Evolutionary conservation across 2,329 filamentous ascomycete species (phyloP).

Genomic region (Nothophoma quercina): DNA sequence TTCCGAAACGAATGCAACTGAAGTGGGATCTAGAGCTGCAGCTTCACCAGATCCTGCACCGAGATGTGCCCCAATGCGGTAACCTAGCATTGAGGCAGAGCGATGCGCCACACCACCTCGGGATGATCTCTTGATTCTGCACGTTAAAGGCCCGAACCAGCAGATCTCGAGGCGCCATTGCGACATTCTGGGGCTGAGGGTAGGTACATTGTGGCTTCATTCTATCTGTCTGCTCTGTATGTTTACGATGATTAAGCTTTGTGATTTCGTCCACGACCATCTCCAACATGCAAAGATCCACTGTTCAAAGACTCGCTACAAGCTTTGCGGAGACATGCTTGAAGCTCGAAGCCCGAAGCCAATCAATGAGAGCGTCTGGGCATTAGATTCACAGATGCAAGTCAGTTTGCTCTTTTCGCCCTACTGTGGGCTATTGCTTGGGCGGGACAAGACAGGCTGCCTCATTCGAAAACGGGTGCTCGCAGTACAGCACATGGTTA

Average conservation of each 20-base stretch:
- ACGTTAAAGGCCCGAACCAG: background rate
- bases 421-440: too few species aligned
- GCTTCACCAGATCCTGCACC: background rate
- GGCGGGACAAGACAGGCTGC: too few species aligned
- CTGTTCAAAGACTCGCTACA: too few species aligned
- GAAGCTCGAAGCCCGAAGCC: too few species aligned
- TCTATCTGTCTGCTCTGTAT: too few species aligned
- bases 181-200: constrained; percentile 11
- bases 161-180: constrained; percentile 4
- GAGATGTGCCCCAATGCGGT: background rate
- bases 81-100: background rate
- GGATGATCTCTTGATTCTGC: constrained; percentile 3
- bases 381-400: too few species aligned
- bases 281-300: too few species aligned
- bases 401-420: too few species aligned
- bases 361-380: too few species aligned
- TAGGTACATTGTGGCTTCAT: background rate
- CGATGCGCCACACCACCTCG: constrained; percentile 8
- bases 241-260: too few species aligned
- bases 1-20: constrained; percentile 1
- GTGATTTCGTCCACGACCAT: too few species aligned
- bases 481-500: background rate
- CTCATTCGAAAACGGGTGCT: background rate
- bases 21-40: constrained; percentile 2
- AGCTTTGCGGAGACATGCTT: constrained; percentile 4